Conservation (phyloP, 106 monocot genomes). For the Dendrobium officinale region DNA sequence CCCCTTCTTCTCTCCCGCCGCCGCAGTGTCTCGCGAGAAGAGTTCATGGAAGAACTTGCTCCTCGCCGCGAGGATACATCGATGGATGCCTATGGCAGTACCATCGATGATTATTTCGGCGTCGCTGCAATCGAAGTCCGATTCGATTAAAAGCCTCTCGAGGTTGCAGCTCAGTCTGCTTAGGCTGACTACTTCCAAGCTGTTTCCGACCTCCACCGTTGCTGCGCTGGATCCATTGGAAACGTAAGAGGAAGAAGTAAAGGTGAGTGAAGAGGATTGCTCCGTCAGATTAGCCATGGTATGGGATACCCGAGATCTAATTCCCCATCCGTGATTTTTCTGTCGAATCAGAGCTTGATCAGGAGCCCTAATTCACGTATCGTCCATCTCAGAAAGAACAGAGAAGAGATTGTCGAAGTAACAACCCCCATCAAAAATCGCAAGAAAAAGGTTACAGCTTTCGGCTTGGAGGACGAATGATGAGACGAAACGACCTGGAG, state of each 20-base stretch:
- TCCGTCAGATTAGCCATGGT: conserved; percentile 34
- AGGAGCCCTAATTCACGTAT: not conserved
- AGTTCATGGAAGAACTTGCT: conserved; percentile 55
- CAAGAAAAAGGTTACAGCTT: not conserved
- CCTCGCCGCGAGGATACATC: conserved; percentile 72
- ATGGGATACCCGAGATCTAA: not conserved
- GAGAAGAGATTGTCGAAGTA: not conserved
- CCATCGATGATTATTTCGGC: conserved; percentile 69
- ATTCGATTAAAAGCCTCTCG: conserved; percentile 58
- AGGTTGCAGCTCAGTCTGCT: conserved; percentile 58
- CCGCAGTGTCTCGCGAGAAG: conserved; percentile 14
- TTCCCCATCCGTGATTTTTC: not conserved
- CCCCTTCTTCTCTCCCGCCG: conserved; percentile 2
- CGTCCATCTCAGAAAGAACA: not conserved
- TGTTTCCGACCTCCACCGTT: conserved; percentile 12
- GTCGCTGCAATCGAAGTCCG: conserved; percentile 77
- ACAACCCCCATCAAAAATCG: not conserved
- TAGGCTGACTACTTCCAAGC: conserved; percentile 56
- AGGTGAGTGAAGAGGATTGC: conserved; percentile 35
- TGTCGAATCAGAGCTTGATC: not conserved
- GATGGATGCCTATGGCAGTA: conserved; percentile 56
- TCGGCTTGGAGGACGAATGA: no score
- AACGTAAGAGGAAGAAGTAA: conserved; percentile 50
- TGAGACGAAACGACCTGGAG: not conserved
- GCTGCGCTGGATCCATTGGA: conserved; percentile 44